Percentiles rank a stretch among this genome's conserved stretches.
Evolutionary conservation across 257 asterid species (phyloP).

Genomic region (Knoxia roxburghii): DNA sequence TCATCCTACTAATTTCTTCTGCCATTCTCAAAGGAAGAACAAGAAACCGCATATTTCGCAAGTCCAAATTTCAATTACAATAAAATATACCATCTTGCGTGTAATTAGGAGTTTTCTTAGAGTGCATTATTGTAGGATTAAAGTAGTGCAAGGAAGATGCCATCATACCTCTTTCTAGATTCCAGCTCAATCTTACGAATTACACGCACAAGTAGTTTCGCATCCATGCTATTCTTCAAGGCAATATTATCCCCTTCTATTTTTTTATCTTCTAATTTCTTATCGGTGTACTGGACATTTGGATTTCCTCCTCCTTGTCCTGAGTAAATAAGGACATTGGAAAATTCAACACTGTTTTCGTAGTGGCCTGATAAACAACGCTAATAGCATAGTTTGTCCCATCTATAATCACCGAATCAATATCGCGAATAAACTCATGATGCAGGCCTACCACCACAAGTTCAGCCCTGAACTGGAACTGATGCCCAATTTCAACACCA

Average conservation of each 20-base stretch:
- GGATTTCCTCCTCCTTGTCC: conserved; percentile 43
- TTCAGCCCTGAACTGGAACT: conserved; percentile 28
- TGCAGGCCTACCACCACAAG: conserved; percentile 33
- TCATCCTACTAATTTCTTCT: too few species aligned
- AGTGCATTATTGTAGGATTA: too few species aligned
- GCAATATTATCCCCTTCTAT: conserved; percentile 36
- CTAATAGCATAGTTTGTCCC: conserved; percentile 23
- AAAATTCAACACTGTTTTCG: conserved; percentile 14
- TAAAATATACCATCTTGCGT: too few species aligned
- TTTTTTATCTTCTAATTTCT: conserved; percentile 25
- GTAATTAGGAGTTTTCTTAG: too few species aligned
- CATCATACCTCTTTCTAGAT: conserved; percentile 25
- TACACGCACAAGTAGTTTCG: conserved; percentile 31
- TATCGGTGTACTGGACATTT: not conserved
- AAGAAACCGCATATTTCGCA: too few species aligned
- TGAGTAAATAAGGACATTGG: conserved; percentile 29
- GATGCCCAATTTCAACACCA: conserved; percentile 32
- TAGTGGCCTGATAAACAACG: conserved; percentile 38
- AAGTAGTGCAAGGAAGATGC: too few species aligned
- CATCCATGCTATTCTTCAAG: conserved; percentile 27
- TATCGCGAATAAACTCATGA: conserved; percentile 17
- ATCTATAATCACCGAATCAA: conserved; percentile 16
- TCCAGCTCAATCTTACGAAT: conserved; percentile 11
- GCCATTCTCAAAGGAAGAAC: too few species aligned
- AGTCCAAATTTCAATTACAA: too few species aligned